A percentile compares a stretch with the other conserved stretches of the same genome.
Evolutionary conservation across 2,329 filamentous ascomycete genomes (phyloP).

Genomic region (Cladophialophora carrionii): DNA sequence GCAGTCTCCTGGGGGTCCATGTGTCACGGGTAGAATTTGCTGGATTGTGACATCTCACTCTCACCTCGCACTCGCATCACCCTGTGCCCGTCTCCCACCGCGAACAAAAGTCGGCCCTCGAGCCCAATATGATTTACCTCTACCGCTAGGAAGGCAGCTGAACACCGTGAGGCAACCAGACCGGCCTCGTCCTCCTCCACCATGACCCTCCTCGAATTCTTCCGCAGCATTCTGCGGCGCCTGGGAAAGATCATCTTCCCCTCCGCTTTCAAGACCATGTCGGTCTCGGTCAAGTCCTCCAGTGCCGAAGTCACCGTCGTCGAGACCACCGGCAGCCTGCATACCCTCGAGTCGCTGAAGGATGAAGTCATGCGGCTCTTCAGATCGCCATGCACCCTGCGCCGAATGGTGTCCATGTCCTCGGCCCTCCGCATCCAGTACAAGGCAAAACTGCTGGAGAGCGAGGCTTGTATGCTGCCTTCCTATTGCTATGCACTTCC

Average conservation of each 20-base stretch:
- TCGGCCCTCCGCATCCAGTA: slow-evolving; percentile 56
- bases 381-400: slow-evolving; percentile 42
- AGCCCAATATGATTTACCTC: slow-evolving; percentile 26
- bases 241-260: slow-evolving; percentile 49
- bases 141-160: slow-evolving; percentile 17
- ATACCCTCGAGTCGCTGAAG: slow-evolving; percentile 43
- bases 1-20: slow-evolving; percentile 17
- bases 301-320: slow-evolving; percentile 29
- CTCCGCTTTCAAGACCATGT: slow-evolving; percentile 37
- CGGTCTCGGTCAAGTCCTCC: slow-evolving; percentile 29
- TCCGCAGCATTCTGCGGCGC: slow-evolving; percentile 36
- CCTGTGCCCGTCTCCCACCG: background rate
- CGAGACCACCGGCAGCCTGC: slow-evolving; percentile 23
- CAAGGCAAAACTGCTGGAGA: slow-evolving; percentile 57
- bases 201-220: slow-evolving; percentile 36
- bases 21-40: slow-evolving; percentile 28
- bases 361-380: slow-evolving; percentile 43
- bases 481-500: slow-evolving; percentile 67
- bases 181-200: slow-evolving; percentile 5
- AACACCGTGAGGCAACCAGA: slow-evolving; percentile 8
- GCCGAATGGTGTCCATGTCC: slow-evolving; percentile 49
- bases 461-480: slow-evolving; percentile 66
- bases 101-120: slow-evolving; percentile 26
- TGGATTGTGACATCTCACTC: slow-evolving; percentile 24
- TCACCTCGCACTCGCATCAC: slow-evolving; percentile 7